Percentiles rank a stretch among this genome's conserved stretches.
phyloP scores from a whole-genome alignment of 345 rosid genomes.

The Syzygium jambos region DNA sequence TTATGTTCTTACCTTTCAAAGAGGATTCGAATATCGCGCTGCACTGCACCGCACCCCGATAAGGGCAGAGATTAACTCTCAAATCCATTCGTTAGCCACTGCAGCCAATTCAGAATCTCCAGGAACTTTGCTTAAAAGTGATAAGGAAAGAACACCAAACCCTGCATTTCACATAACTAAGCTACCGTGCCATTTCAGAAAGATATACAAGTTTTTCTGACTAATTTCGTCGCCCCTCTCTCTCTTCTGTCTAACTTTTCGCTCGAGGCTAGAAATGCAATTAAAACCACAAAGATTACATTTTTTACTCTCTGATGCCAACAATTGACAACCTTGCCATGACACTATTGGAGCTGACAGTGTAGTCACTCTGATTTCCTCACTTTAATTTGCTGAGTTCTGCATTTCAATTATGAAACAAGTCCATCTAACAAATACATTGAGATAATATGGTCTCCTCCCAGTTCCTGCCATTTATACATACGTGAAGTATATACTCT shows the following conservation, averaged over 20 bases:
- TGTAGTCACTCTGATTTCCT: background rate
- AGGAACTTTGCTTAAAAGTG: background rate
- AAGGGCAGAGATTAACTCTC: background rate
- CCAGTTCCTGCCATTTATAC: background rate
- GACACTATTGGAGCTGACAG: background rate
- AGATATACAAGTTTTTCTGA: background rate
- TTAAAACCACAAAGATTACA: background rate
- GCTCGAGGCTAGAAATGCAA: background rate
- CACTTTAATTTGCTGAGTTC: background rate
- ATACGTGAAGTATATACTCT: background rate
- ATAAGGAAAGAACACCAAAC: background rate
- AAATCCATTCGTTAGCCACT: background rate
- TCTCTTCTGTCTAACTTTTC: background rate
- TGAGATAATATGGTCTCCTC: background rate
- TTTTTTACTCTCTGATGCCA: background rate
- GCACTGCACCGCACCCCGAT: background rate
- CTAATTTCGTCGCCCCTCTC: background rate
- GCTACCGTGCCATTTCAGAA: background rate
- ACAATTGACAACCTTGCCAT: background rate
- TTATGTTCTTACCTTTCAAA: background rate
- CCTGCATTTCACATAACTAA: background rate
- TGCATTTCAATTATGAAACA: background rate
- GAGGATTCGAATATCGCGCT: background rate
- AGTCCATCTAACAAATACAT: background rate
- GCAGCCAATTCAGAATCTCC: background rate